A percentile compares a stretch with the other conserved stretches of the same genome.
These are phyloP conservation scores for Carex parvula DNA, from an alignment of 176 grass and related monocot genomes.

Conservation along the genomic window DNA sequence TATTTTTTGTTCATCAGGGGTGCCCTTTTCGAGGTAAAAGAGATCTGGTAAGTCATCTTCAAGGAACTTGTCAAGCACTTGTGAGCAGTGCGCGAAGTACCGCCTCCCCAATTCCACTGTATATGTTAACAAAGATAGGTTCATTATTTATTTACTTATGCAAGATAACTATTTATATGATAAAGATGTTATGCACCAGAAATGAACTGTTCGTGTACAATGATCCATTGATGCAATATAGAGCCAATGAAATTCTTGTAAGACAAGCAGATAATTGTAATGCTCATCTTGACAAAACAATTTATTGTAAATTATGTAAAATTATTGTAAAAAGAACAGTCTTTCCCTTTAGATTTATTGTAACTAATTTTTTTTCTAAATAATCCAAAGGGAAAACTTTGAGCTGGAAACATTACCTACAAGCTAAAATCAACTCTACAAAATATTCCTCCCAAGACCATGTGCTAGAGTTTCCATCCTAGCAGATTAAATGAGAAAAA, in stretches of 20 bases:
- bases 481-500: not conserved
- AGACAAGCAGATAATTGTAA: not conserved
- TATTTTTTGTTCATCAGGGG: conserved; percentile 58
- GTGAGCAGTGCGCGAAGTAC: conserved; percentile 84
- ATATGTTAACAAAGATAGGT: conserved; percentile 16
- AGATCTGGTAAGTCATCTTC: conserved; percentile 53
- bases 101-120: conserved; percentile 79
- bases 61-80: conserved; percentile 76
- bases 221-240: not conserved
- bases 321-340: not conserved
- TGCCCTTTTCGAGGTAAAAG: conserved; percentile 50
- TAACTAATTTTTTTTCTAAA: not conserved
- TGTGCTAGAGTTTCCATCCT: not conserved
- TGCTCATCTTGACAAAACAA: not conserved
- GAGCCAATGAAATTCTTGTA: not conserved
- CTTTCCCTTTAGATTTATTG: not conserved
- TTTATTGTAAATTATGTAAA: not conserved
- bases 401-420: not conserved
- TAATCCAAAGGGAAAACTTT: not conserved
- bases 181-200: not conserved
- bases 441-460: not conserved
- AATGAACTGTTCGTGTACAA: not conserved
- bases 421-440: not conserved
- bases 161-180: not conserved
- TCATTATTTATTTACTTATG: not conserved